Evolutionary conservation across 495 filamentous ascomycete genomes (phyloP).

Genomic region (Pseudomonodictys pantanalensis): DNA sequence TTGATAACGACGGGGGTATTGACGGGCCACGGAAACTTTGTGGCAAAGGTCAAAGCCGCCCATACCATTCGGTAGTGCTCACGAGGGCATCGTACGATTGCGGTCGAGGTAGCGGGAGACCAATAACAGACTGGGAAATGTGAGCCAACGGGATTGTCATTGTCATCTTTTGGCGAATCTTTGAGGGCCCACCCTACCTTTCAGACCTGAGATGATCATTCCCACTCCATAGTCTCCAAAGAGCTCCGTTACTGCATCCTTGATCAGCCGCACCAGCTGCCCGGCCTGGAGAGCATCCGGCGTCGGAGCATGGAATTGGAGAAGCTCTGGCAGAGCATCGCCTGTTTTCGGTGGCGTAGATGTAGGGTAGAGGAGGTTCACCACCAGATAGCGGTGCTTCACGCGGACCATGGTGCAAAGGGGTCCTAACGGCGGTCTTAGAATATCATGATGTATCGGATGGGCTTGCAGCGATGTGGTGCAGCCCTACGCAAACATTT

Average conservation of each 20-base stretch:
- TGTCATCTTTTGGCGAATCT: too few species aligned
- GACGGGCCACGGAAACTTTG: constrained; percentile 56
- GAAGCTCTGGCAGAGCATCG: constrained; percentile 50
- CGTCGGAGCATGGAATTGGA: constrained; percentile 75
- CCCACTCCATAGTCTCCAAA: constrained; percentile 94
- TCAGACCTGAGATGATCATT: constrained; percentile 56
- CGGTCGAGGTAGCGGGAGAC: constrained; percentile 86
- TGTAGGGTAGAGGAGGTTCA: constrained; percentile 82
- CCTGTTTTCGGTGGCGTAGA: constrained; percentile 32
- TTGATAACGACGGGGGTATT: constrained; percentile 68
- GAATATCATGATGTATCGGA: neutral
- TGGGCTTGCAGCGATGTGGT: neutral
- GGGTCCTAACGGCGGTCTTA: neutral
- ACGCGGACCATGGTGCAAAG: constrained; percentile 76
- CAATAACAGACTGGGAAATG: constrained; percentile 76
- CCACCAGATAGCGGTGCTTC: constrained; percentile 90
- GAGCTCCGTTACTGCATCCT: constrained; percentile 62
- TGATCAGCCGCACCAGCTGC: constrained; percentile 63
- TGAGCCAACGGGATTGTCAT: neutral
- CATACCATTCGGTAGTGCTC: constrained; percentile 81
- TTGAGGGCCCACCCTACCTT: too few species aligned
- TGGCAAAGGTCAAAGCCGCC: constrained; percentile 82
- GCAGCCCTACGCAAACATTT: neutral
- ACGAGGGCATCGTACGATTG: constrained; percentile 78
- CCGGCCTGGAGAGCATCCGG: constrained; percentile 61